phyloP scores from a whole-genome alignment of 352 stramenopile species.

The Pythium myriotylum region DNA sequence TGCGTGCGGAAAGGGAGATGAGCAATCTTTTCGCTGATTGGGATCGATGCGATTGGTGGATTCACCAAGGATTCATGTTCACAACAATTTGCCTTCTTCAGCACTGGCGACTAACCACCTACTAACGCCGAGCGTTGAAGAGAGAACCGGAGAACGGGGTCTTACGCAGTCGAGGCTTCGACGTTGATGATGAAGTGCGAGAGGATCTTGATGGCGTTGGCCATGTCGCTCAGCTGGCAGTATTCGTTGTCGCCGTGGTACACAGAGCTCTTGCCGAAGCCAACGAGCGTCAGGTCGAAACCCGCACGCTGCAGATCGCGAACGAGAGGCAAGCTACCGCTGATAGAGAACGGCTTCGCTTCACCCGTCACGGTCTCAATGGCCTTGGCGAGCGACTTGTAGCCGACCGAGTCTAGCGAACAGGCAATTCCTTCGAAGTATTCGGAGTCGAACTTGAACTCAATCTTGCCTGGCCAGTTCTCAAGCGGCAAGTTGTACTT shows the following conservation, averaged over 20 bases:
- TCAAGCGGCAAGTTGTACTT: conserved; percentile 91
- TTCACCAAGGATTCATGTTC: no score
- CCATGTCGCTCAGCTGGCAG: conserved; percentile 87
- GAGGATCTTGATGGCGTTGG: conserved; percentile 87
- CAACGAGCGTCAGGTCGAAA: conserved; percentile 76
- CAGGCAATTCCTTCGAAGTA: conserved; percentile 93
- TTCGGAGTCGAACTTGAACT: conserved; percentile 82
- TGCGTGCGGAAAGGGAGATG: no score
- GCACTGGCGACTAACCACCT: no score
- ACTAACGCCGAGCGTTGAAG: no score
- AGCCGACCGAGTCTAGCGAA: conserved; percentile 88
- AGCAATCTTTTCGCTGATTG: no score
- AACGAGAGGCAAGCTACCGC: conserved; percentile 78
- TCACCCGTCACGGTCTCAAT: conserved; percentile 80
- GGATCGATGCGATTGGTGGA: no score
- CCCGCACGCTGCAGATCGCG: conserved; percentile 76
- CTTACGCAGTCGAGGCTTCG: conserved; percentile 33
- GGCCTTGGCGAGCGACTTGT: conserved; percentile 80
- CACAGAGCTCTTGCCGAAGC: conserved; percentile 79
- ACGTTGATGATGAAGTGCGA: conserved; percentile 81
- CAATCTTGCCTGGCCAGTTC: conserved; percentile 78
- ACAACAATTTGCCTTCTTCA: no score
- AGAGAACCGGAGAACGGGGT: neutral
- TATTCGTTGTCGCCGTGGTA: conserved; percentile 95
- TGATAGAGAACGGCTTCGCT: conserved; percentile 92